Percentiles rank a stretch among this genome's conserved stretches.
phyloP scores from a whole-genome alignment of 1,284 basidiomycete genomes.

The Flammula alnicola region DNA sequence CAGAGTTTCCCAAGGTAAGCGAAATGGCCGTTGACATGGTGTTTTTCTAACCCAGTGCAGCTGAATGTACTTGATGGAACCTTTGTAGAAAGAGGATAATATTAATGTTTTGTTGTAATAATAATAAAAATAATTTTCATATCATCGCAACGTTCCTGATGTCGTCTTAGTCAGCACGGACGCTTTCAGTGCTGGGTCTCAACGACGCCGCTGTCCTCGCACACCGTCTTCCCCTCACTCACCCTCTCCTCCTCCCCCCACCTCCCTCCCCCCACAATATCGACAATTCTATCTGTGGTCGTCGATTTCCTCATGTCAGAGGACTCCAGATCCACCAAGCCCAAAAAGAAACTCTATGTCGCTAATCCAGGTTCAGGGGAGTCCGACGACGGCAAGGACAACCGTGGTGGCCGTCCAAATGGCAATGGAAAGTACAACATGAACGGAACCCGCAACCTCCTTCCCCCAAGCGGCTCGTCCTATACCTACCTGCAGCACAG shows the following conservation, averaged over 20 bases:
- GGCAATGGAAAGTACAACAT: constrained; percentile 19
- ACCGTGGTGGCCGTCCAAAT: constrained; percentile 20
- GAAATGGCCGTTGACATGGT: constrained; percentile 2
- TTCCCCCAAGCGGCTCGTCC: constrained; percentile 8
- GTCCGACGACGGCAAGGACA: constrained; percentile 48
- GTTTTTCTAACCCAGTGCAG: constrained; percentile 24
- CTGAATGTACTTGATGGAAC: constrained; percentile 37
- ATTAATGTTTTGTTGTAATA: constrained; percentile 16
- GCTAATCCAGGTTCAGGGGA: constrained; percentile 63
- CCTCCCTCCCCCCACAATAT: not conserved
- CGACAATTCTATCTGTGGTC: too few relatives aligned
- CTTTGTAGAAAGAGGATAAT: constrained; percentile 26
- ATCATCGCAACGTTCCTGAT: constrained; percentile 25
- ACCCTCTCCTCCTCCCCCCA: constrained; percentile 12
- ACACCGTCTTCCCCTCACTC: constrained; percentile 17
- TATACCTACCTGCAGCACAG: constrained; percentile 14
- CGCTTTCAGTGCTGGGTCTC: constrained; percentile 18
- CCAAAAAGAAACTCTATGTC: constrained; percentile 52
- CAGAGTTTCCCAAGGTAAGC: constrained; percentile 73
- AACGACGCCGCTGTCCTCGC: constrained; percentile 23
- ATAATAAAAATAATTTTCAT: constrained; percentile 14
- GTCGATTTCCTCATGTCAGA: constrained; percentile 49
- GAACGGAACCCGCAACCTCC: constrained; percentile 24
- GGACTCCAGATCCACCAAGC: constrained; percentile 34
- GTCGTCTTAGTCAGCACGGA: constrained; percentile 33